Evolutionary conservation across 805 yeast species (phyloP).

Genomic region (Yamadazyma sp.): DNA sequence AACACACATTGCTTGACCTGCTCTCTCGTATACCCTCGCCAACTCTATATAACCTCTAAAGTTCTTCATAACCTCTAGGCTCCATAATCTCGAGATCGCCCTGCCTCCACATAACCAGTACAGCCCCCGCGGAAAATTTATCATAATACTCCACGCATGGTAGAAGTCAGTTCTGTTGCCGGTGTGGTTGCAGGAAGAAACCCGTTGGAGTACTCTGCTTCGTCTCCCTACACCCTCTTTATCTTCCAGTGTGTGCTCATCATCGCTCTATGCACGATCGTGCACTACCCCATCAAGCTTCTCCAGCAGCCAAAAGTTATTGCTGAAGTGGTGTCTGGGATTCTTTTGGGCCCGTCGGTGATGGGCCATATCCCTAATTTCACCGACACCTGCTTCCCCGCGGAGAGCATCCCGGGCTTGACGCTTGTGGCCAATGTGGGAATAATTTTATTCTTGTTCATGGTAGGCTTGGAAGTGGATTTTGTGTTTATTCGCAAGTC

Average conservation of each 20-base stretch:
- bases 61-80: no score
- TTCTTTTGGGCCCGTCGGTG: slow-evolving; percentile 72
- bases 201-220: slow-evolving; percentile 59
- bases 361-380: slow-evolving; percentile 71
- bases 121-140: background rate
- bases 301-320: slow-evolving; percentile 78
- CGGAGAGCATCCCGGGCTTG: slow-evolving; percentile 59
- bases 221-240: slow-evolving; percentile 66
- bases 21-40: no score
- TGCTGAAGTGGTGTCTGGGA: slow-evolving; percentile 79
- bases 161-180: slow-evolving; percentile 45
- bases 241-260: slow-evolving; percentile 68
- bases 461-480: slow-evolving; percentile 81
- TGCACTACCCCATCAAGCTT: slow-evolving; percentile 59
- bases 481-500: slow-evolving; percentile 61
- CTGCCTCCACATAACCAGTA: no score
- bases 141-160: no score
- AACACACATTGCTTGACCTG: no score
- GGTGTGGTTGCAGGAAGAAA: slow-evolving; percentile 73
- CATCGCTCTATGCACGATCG: slow-evolving; percentile 54
- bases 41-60: no score
- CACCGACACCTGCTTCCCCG: slow-evolving; percentile 63
- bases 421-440: slow-evolving; percentile 74
- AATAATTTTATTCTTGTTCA: slow-evolving; percentile 68
- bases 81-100: background rate